A percentile compares a stretch with the other conserved stretches of the same genome.
phyloP scores from a whole-genome alignment of 2,329 filamentous ascomycete genomes.

The Monosporascus sp. region DNA sequence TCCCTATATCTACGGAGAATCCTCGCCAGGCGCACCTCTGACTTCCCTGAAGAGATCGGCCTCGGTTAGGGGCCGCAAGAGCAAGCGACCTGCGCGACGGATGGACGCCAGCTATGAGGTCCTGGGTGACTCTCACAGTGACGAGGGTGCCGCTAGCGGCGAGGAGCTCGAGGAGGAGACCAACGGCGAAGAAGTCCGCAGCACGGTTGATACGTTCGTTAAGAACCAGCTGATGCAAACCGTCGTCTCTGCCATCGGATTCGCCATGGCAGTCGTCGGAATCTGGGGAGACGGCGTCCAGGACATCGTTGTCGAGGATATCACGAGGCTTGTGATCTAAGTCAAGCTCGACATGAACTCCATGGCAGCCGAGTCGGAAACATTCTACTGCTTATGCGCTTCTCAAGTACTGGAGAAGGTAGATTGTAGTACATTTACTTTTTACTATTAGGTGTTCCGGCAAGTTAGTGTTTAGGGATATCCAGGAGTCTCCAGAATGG shows the following conservation, averaged over 20 bases:
- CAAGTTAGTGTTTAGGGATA: not conserved
- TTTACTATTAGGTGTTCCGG: not conserved
- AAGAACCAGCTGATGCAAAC: conserved; percentile 50
- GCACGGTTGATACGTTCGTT: conserved; percentile 49
- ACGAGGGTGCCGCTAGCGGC: conserved; percentile 40
- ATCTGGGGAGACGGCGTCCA: conserved; percentile 59
- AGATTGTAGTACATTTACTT: not conserved
- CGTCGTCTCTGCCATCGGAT: conserved; percentile 48
- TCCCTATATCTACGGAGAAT: conserved; percentile 33
- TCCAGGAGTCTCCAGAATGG: conserved; percentile 1
- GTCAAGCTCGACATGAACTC: too few relatives aligned
- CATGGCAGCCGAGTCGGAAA: not conserved
- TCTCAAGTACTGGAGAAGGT: not conserved
- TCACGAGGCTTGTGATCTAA: too few relatives aligned
- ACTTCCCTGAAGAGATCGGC: conserved; percentile 22
- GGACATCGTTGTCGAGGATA: conserved; percentile 1
- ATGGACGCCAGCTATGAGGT: conserved; percentile 72
- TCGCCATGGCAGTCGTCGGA: conserved; percentile 56
- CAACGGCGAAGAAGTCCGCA: conserved; percentile 59
- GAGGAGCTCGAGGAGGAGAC: conserved; percentile 38
- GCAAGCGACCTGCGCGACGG: conserved; percentile 31
- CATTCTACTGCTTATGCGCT: not conserved
- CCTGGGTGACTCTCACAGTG: conserved; percentile 43
- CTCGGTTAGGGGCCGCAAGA: conserved; percentile 22
- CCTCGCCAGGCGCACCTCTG: conserved; percentile 21